Evolutionary conservation across 495 filamentous ascomycete species (phyloP), one percentile per base, ranked within the genome.

Genomic region (Cryomyces minteri): DNA sequence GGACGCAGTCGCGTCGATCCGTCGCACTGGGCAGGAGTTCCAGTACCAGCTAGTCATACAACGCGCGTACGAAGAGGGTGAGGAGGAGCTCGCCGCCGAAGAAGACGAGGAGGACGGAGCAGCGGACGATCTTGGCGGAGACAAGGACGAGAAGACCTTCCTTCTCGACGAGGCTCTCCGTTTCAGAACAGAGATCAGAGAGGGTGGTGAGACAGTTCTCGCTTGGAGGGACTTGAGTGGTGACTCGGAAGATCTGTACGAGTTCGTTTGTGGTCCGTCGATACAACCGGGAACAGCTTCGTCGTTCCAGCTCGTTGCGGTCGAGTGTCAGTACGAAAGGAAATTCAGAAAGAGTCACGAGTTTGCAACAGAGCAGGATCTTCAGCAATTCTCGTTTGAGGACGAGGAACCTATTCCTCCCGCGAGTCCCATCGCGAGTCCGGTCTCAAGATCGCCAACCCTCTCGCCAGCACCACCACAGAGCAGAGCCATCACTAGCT

Each of bases 1-100:
- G 57, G 90, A 98, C 78, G 79, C 85, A 32, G 84, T 80, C 31
- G 86, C 88, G 25, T 79, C 80, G 33, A 94, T 98, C 54, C 80
- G 90, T 49, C 78, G 84, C 25, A 95, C 92, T 6, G 86, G 81
- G 3, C 86, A 92, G 60, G 84, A 93, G 30, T 96, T 80, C 54
- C 88, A 98, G 54, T 98, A 96, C 58, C 90, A 96, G 59, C 80
- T 98, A 33, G 88, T 96, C 43, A 73, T 98, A 18, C 92, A 95
- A 58, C 72, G 90, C 46, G 92, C 87, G 46, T 96, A 87, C 68
- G 90, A 98, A 61, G 90, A 98, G 63, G 90, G 92, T 40, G 90
- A 96, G 53, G 88, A 84, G 49, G 88, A 95, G 54, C 67, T 85
- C 11, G 69, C 88, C 32, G 78, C 77, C 5, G 88, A 92, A 50